Evolutionary conservation across 192 early-diverging fungal genomes (phyloP).

Genomic region (Coemansia sp.): DNA sequence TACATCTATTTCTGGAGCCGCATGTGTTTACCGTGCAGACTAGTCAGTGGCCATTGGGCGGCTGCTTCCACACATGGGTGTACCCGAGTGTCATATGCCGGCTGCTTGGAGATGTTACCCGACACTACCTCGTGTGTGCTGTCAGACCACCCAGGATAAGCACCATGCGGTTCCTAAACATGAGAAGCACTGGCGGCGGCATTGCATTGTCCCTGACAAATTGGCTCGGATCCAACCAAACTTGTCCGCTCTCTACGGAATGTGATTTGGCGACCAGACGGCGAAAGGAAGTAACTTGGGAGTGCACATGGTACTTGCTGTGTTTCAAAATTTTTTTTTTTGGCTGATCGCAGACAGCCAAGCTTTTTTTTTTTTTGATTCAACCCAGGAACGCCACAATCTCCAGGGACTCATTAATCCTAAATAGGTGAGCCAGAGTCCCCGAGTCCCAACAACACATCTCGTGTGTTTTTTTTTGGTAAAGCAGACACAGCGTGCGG

Average conservation of each 20-base stretch:
- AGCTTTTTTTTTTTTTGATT: constrained; percentile 90
- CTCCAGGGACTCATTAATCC: constrained; percentile 62
- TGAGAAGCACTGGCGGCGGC: too few species aligned
- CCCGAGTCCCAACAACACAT: too few species aligned
- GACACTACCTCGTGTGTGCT: too few species aligned
- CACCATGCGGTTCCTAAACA: too few species aligned
- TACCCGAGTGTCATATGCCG: too few species aligned
- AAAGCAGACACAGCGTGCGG: constrained; percentile 63
- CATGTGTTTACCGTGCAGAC: too few species aligned
- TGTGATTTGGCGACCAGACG: constrained; percentile 51
- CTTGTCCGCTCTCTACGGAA: constrained; percentile 36
- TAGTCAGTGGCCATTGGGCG: too few species aligned
- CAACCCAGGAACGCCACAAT: constrained; percentile 12
- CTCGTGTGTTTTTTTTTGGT: too few species aligned
- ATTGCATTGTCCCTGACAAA: constrained; percentile 69
- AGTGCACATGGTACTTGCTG: constrained; percentile 85
- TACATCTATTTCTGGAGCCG: too few species aligned
- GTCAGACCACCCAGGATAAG: too few species aligned
- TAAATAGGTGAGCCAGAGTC: constrained; percentile 54
- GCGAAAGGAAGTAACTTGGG: constrained; percentile 71
- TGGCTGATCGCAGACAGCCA: constrained; percentile 89
- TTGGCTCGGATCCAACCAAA: constrained; percentile 59
- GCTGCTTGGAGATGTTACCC: too few species aligned
- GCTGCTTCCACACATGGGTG: too few species aligned
- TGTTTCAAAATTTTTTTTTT: constrained; percentile 66